Evolutionary conservation across 768 basidiomycete species (phyloP), one percentile per base, ranked within the genome.

Genomic region (Collybia mongolica): DNA sequence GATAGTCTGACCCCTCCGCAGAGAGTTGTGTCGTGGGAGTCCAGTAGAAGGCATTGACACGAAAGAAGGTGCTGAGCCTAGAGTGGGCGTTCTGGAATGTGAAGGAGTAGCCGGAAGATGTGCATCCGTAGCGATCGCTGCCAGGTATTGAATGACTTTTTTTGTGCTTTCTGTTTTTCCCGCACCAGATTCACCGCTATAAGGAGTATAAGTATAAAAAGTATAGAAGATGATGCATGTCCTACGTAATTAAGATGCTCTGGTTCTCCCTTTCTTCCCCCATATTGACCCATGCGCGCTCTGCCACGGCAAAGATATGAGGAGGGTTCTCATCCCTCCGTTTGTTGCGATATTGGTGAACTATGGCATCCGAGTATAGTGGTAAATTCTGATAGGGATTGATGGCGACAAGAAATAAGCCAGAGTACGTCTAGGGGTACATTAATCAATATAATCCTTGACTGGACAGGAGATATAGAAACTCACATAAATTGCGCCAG

Each of bases 161-260:
- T 99, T 98, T 12, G 90, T 91, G 71, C 96, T 98, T 65, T 98
- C 97, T 2, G 97, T 99, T 76, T 98, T 99, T 39, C 97, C 97
- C 3, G 97, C 97, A 29, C 97, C 97, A 6, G 97, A 98, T 76
- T 99, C 97, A 38, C 97, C 97, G 7, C 95, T 97, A 59, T 0
- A 39, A 18, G 28, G 15, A 40, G 39, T 6, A 38, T 63, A 8
- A 60, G 55, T 51, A 40, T 24, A 12, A 20, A 42, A 47, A 29
- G 48, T 18, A 35, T 15, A 47, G 38, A 39, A 44, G 32, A 44
- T 18, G 35, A 38, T 32, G 44, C 9, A 24, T 6, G 15, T 78
- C 92, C 20, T 69, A 96, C 91, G 97, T 99, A 69, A 99, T 98
- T 24, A 99, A 79, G 50, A 99, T 95, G 63, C 93, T 96, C 70